Conservation (phyloP, 495 filamentous ascomycete genomes). For the Hypoxylon fragiforme region DNA sequence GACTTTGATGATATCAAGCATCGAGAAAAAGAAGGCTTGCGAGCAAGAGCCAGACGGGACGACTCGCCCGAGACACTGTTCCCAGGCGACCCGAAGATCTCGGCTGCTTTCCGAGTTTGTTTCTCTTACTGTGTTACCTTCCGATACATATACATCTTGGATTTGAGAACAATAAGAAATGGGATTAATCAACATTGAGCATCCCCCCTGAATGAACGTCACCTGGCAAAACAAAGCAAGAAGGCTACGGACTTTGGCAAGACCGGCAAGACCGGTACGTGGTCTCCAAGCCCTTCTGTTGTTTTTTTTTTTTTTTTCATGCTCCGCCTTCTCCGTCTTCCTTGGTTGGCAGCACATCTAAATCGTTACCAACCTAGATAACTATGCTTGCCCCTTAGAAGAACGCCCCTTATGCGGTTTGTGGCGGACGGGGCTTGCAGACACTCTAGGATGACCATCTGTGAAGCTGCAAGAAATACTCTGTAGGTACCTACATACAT, state of each 20-base stretch:
- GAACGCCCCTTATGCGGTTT: no score
- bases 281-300: constrained; percentile 2
- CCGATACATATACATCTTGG: constrained; percentile 25
- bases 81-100: constrained; percentile 14
- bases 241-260: not conserved
- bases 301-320: no score
- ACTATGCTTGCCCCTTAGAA: no score
- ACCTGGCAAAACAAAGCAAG: constrained; percentile 4
- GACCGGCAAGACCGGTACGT: no score
- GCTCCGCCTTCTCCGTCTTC: no score
- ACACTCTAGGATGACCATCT: no score
- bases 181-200: constrained; percentile 1
- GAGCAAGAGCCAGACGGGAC: constrained; percentile 7
- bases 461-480: no score
- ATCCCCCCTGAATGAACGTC: not conserved
- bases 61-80: constrained; percentile 19
- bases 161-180: constrained; percentile 24
- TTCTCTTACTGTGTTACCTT: constrained; percentile 20
- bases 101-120: constrained; percentile 18
- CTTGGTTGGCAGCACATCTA: no score
- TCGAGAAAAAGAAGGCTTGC: not conserved
- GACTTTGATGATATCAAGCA: no score
- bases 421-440: no score
- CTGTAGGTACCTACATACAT: no score
- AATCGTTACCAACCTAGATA: no score